phyloP scores from a whole-genome alignment of 1,139 yeast genomes.

The Yamadazyma trypodendri region DNA sequence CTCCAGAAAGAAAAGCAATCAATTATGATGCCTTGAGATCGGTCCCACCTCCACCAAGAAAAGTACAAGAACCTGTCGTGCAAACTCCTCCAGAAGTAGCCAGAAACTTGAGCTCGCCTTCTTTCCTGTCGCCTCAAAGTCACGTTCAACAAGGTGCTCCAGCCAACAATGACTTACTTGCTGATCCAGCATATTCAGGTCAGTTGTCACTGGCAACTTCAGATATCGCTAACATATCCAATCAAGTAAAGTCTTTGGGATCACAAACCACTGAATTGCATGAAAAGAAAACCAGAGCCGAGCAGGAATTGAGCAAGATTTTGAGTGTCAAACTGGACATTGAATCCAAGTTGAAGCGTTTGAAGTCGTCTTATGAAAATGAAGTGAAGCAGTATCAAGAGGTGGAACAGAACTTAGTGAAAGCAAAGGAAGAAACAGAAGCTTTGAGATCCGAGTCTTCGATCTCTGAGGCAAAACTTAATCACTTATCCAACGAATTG shows the following conservation, averaged over 20 bases:
- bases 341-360: conserved; percentile 62
- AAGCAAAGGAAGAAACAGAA: conserved; percentile 68
- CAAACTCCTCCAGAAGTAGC: conserved; percentile 3
- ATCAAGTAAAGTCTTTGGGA: conserved; percentile 77
- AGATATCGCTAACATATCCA: conserved; percentile 83
- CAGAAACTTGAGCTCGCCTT: conserved; percentile 2
- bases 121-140: conserved; percentile 12
- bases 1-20: conserved; percentile 21
- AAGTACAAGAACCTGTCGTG: conserved; percentile 1
- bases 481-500: conserved; percentile 68
- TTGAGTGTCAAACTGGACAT: conserved; percentile 67
- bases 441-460: conserved; percentile 74
- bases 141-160: conserved; percentile 8
- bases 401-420: conserved; percentile 59
- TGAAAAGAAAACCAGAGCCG: conserved; percentile 72
- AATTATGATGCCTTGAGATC: conserved; percentile 49
- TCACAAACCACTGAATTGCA: conserved; percentile 70
- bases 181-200: conserved; percentile 60
- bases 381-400: conserved; percentile 75
- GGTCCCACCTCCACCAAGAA: conserved; percentile 47
- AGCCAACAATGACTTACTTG: conserved; percentile 49
- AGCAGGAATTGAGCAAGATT: conserved; percentile 68
- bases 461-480: conserved; percentile 76
- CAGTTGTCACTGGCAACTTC: conserved; percentile 77
- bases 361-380: conserved; percentile 71